phyloP scores from a whole-genome alignment of 2,329 filamentous ascomycete genomes.

The Colletotrichum tofieldiae region DNA sequence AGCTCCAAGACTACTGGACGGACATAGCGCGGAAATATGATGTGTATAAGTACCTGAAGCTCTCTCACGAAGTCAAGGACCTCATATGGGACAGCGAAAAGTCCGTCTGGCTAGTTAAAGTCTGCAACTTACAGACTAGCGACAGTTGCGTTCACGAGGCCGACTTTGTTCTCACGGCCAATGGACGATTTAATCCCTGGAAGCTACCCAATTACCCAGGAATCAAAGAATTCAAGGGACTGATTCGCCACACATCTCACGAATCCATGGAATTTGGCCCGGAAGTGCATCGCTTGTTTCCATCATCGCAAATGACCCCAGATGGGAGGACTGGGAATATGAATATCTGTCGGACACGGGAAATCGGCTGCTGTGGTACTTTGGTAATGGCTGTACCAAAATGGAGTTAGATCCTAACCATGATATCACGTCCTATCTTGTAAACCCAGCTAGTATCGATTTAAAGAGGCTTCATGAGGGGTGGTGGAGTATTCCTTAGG shows the following conservation, averaged over 20 bases:
- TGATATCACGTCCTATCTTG: no score
- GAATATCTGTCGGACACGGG: constrained; percentile 60
- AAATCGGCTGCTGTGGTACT: constrained; percentile 69
- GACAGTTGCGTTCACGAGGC: constrained; percentile 62
- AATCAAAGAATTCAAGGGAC: constrained; percentile 67
- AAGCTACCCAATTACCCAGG: constrained; percentile 72
- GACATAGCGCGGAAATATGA: constrained; percentile 73
- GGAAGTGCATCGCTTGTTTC: constrained; percentile 76
- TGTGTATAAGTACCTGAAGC: constrained; percentile 71
- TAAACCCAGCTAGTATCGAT: no score
- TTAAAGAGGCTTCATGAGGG: no score
- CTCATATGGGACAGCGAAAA: constrained; percentile 68
- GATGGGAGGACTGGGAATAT: constrained; percentile 71
- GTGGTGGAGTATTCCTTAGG: no score
- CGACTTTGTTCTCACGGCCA: constrained; percentile 75
- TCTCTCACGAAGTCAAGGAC: constrained; percentile 68
- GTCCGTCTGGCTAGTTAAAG: constrained; percentile 69
- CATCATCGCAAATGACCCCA: constrained; percentile 66
- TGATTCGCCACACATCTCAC: constrained; percentile 71
- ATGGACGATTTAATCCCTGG: constrained; percentile 78
- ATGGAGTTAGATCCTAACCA: constrained; percentile 59
- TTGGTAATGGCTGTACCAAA: constrained; percentile 77
- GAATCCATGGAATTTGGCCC: constrained; percentile 80
- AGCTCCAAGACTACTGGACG: constrained; percentile 80
- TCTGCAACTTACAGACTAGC: constrained; percentile 50